Evolutionary conservation across 2,329 filamentous ascomycete species (phyloP).

Genomic region (Pseudocercospora ulei): DNA sequence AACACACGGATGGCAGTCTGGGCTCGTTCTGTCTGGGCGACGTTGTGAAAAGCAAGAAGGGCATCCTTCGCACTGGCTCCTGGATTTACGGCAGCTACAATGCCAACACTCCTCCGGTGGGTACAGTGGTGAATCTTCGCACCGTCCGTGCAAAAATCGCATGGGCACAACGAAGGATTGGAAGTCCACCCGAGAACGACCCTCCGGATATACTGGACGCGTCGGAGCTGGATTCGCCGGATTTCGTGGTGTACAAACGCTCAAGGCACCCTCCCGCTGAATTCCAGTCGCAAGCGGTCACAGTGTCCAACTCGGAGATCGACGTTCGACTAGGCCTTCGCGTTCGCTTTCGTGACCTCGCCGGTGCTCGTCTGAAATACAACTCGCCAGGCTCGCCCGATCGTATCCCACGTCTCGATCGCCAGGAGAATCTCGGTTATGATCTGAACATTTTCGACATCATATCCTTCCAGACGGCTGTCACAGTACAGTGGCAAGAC

Average conservation of each 20-base stretch:
- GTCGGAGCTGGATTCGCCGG: conserved; percentile 38
- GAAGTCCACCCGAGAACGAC: conserved; percentile 20
- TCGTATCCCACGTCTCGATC: conserved; percentile 40
- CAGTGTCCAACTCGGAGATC: conserved; percentile 32
- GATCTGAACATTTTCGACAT: conserved; percentile 52
- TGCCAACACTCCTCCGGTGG: conserved; percentile 42
- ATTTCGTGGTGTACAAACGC: conserved; percentile 40
- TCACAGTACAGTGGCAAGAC: conserved; percentile 52
- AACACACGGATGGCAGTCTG: conserved; percentile 28
- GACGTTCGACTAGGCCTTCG: conserved; percentile 28
- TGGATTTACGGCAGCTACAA: conserved; percentile 48
- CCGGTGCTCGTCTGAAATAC: conserved; percentile 46
- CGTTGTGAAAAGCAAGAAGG: conserved; percentile 45
- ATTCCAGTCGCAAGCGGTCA: conserved; percentile 5
- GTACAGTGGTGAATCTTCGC: conserved; percentile 46
- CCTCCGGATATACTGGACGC: conserved; percentile 28
- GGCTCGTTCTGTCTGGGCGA: conserved; percentile 41
- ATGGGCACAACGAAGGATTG: conserved; percentile 44
- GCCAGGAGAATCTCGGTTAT: conserved; percentile 45
- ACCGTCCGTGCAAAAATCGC: conserved; percentile 41
- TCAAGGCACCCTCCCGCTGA: conserved; percentile 16
- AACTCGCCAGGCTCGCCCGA: conserved; percentile 36
- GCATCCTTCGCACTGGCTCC: conserved; percentile 43
- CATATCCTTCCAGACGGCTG: conserved; percentile 42
- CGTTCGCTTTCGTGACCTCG: conserved; percentile 49